phyloP scores from a whole-genome alignment of 2,329 filamentous ascomycete genomes.

The Stagonosporopsis rhizophila region DNA sequence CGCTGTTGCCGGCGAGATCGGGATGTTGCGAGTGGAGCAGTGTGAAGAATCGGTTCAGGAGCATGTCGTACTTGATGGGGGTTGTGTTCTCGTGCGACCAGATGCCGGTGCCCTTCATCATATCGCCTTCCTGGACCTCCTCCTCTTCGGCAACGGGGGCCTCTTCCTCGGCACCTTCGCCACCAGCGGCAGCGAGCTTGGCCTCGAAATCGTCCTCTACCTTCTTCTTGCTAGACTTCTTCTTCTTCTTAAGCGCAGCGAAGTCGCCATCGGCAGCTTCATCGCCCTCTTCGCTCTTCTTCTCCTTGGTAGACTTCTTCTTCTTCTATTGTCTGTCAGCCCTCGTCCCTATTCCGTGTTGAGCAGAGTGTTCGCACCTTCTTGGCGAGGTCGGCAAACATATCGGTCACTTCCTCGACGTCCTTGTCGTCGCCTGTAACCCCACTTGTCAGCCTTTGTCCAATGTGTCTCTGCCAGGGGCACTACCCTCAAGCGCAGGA shows the following conservation, averaged over 20 bases:
- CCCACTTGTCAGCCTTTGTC: constrained; percentile 32
- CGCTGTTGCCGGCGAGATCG: constrained; percentile 86
- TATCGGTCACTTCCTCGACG: constrained; percentile 67
- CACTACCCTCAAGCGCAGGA: constrained; percentile 28
- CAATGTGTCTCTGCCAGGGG: constrained; percentile 11
- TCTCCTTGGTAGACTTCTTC: constrained; percentile 65
- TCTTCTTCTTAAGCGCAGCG: constrained; percentile 81
- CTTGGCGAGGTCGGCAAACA: constrained; percentile 73
- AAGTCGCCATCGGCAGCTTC: constrained; percentile 65
- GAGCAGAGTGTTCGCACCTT: constrained; percentile 51
- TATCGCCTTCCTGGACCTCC: constrained; percentile 72
- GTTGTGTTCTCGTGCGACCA: constrained; percentile 83
- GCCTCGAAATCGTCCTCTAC: constrained; percentile 71
- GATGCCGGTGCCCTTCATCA: constrained; percentile 86
- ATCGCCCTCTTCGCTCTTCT: constrained; percentile 60
- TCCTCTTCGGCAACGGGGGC: constrained; percentile 56
- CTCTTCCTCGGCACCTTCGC: constrained; percentile 63
- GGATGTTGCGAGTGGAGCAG: constrained; percentile 96
- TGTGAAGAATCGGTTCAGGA: constrained; percentile 92
- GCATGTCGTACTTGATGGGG: constrained; percentile 81
- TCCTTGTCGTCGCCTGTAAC: constrained; percentile 58
- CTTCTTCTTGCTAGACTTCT: constrained; percentile 72
- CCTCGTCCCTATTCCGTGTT: neutral
- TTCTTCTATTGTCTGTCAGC: constrained; percentile 60
- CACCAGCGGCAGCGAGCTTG: constrained; percentile 66